Evolutionary conservation across 805 yeast species (phyloP).

Genomic region (Lachancea dasiensis): DNA sequence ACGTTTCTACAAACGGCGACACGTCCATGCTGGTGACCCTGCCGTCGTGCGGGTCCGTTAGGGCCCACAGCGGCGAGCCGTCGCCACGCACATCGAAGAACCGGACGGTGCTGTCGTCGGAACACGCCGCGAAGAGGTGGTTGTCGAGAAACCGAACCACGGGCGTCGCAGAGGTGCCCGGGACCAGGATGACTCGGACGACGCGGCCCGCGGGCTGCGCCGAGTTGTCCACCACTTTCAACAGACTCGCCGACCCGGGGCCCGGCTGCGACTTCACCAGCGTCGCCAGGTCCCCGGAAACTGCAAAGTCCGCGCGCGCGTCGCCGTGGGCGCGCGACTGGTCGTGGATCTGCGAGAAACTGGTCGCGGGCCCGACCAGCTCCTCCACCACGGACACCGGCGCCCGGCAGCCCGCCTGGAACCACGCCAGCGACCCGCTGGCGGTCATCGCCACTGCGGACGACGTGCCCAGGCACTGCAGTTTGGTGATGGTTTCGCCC

Average conservation of each 20-base stretch:
- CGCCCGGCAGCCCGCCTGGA: conserved; percentile 26
- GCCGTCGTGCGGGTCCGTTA: conserved; percentile 27
- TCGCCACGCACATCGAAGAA: conserved; percentile 31
- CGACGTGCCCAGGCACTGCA: conserved; percentile 32
- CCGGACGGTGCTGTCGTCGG: conserved; percentile 29
- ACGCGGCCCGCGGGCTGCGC: conserved; percentile 29
- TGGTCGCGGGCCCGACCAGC: conserved; percentile 30
- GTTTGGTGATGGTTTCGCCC: conserved; percentile 28
- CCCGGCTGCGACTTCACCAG: conserved; percentile 27
- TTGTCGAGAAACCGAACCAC: conserved; percentile 30
- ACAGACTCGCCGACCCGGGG: conserved; percentile 16
- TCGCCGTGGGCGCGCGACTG: conserved; percentile 14
- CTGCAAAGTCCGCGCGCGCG: conserved; percentile 29
- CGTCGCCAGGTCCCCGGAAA: conserved; percentile 23
- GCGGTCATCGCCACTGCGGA: conserved; percentile 28
- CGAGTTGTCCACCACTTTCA: conserved; percentile 30
- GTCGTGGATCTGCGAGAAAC: conserved; percentile 28
- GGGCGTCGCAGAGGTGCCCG: conserved; percentile 29
- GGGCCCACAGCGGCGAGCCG: conserved; percentile 21
- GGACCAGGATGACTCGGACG: conserved; percentile 24
- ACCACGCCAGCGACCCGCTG: conserved; percentile 33
- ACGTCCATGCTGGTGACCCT: conserved; percentile 26
- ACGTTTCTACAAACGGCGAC: conserved; percentile 24
- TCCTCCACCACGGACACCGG: conserved; percentile 31
- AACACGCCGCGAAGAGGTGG: conserved; percentile 28